Conservation (phyloP, 345 rosid species). For the Rhizophora mangle region DNA sequence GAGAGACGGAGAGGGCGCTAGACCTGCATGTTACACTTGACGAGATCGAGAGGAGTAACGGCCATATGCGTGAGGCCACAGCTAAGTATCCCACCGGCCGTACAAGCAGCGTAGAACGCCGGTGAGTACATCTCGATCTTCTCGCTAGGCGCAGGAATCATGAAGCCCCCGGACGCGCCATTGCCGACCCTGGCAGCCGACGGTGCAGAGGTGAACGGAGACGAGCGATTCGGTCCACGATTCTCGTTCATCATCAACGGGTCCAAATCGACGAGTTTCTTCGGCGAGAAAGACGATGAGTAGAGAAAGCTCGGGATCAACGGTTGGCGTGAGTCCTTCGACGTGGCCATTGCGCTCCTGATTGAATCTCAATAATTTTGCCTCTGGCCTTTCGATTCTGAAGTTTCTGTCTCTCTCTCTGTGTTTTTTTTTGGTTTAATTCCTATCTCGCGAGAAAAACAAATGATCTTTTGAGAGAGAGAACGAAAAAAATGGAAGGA, state of each 20-base stretch:
- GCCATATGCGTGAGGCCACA: conserved; percentile 88
- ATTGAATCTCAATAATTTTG: no score
- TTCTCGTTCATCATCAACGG: conserved; percentile 20
- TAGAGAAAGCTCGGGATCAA: conserved; percentile 78
- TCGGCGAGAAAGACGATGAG: conserved; percentile 33
- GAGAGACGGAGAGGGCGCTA: background rate
- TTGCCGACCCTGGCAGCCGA: conserved; percentile 7
- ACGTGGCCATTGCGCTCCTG: conserved; percentile 36
- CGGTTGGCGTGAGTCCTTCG: conserved; percentile 40
- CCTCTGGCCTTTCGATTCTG: no score
- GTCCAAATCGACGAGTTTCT: conserved; percentile 27
- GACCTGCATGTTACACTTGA: conserved; percentile 99
- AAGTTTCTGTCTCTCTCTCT: no score
- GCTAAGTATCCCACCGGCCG: conserved; percentile 65
- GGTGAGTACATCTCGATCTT: conserved; percentile 80
- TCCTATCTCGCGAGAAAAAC: background rate
- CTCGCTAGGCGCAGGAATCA: conserved; percentile 62
- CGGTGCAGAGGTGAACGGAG: conserved; percentile 3
- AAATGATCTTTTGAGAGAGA: background rate
- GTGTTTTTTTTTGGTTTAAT: background rate
- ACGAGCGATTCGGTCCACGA: conserved; percentile 14
- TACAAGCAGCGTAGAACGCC: conserved; percentile 71
- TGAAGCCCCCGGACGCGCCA: conserved; percentile 18
- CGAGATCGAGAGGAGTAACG: conserved; percentile 88
- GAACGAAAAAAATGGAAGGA: conserved; percentile 16